phyloP scores from a whole-genome alignment of 2,329 filamentous ascomycete species.

The Clonostachys solani region DNA sequence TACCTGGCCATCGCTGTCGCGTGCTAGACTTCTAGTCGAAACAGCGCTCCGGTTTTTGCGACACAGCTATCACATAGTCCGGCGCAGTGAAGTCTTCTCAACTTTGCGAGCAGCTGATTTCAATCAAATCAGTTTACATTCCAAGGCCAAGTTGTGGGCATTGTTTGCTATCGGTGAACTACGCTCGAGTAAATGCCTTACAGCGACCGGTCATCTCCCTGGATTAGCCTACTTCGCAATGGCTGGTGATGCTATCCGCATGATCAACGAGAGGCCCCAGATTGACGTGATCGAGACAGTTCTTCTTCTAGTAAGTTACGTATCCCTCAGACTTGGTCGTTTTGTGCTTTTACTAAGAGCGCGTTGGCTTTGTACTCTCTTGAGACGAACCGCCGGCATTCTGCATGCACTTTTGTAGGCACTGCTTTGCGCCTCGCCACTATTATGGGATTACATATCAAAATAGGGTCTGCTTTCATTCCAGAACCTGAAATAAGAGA shows the following conservation, averaged over 20 bases:
- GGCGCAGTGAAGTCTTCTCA: slow-evolving; percentile 27
- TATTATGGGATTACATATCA: slow-evolving; percentile 13
- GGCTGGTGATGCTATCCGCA: slow-evolving; percentile 28
- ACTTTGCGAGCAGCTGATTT: slow-evolving; percentile 27
- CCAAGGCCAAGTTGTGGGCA: slow-evolving; percentile 34
- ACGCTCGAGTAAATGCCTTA: slow-evolving; percentile 30
- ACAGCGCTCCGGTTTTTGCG: slow-evolving; percentile 32
- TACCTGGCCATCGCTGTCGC: slow-evolving; percentile 4
- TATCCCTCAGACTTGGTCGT: neutral
- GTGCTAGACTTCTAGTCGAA: slow-evolving; percentile 18
- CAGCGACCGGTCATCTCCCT: slow-evolving; percentile 28
- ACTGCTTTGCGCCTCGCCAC: slow-evolving; percentile 36
- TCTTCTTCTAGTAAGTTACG: slow-evolving; percentile 32
- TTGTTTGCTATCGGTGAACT: slow-evolving; percentile 40
- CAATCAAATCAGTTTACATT: slow-evolving; percentile 20
- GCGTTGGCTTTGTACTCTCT: slow-evolving; percentile 29
- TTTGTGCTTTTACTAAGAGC: slow-evolving; percentile 17
- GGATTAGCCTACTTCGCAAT: slow-evolving; percentile 36
- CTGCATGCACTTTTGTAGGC: slow-evolving; percentile 36
- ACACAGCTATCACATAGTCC: slow-evolving; percentile 34
- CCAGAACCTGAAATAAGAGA: slow-evolving; percentile 27
- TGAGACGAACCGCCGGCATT: slow-evolving; percentile 36
- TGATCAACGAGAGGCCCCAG: slow-evolving; percentile 33
- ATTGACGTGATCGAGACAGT: slow-evolving; percentile 37
- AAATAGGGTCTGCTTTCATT: slow-evolving; percentile 23